phyloP scores from a whole-genome alignment of 208 protist species.

The Leishmania gerbilli region DNA sequence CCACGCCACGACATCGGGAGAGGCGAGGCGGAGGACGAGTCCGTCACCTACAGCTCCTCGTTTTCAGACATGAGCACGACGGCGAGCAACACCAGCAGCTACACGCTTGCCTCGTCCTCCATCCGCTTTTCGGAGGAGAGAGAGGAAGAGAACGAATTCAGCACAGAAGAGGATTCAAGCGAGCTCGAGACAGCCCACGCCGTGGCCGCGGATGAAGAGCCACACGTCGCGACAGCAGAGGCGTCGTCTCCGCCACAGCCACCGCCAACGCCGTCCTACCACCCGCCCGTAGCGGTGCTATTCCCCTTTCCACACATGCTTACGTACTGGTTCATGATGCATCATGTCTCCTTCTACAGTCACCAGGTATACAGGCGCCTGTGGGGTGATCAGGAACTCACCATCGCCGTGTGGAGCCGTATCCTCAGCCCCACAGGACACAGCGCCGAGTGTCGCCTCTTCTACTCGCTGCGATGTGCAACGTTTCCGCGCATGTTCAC shows the following conservation, averaged over 20 bases:
- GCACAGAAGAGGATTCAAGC: background rate
- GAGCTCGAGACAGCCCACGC: background rate
- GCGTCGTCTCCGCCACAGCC: background rate
- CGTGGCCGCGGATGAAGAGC: background rate
- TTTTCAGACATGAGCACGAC: conserved; percentile 28
- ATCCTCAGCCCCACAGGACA: conserved; percentile 64
- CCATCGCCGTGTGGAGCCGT: conserved; percentile 60
- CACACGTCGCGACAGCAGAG: conserved; percentile 5
- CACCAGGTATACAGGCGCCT: conserved; percentile 48
- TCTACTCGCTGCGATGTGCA: conserved; percentile 41
- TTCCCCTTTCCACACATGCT: conserved; percentile 43
- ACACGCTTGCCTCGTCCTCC: conserved; percentile 12
- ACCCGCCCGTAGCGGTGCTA: conserved; percentile 27
- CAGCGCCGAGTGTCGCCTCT: conserved; percentile 70
- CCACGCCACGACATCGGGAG: background rate
- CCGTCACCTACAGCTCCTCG: conserved; percentile 29
- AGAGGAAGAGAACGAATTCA: background rate
- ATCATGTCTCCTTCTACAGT: conserved; percentile 55
- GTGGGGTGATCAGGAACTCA: conserved; percentile 50
- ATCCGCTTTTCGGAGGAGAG: conserved; percentile 21
- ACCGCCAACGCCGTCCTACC: background rate
- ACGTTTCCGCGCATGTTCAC: conserved; percentile 63
- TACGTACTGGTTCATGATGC: conserved; percentile 63
- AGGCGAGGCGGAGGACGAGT: conserved; percentile 8
- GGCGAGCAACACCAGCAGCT: background rate